Evolutionary conservation across 2,329 filamentous ascomycete genomes (phyloP).

Genomic region (Stachybotrys elegans): DNA sequence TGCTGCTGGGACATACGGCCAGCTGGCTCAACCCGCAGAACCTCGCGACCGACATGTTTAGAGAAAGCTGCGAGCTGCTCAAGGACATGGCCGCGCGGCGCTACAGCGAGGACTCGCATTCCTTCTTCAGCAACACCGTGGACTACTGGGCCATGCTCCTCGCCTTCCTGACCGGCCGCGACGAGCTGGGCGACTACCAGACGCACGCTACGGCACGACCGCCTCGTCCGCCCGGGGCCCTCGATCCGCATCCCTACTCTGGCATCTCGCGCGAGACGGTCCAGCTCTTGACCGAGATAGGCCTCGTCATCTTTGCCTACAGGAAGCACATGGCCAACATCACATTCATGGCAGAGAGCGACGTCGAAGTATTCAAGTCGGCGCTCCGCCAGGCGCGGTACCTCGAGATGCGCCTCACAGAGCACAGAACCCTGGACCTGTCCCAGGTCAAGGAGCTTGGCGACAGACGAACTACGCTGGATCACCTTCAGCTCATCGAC

Average conservation of each 20-base stretch:
- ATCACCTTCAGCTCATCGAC: conserved; percentile 12
- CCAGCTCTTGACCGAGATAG: conserved; percentile 10
- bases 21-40: conserved; percentile 15
- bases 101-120: not conserved
- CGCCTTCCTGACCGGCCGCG: conserved; percentile 13
- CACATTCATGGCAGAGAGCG: conserved; percentile 12
- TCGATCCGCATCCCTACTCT: conserved; percentile 13
- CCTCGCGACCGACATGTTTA: conserved; percentile 13
- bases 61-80: conserved; percentile 6
- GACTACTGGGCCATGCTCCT: conserved; percentile 19
- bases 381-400: conserved; percentile 9
- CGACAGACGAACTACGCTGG: conserved; percentile 9
- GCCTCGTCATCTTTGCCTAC: conserved; percentile 13
- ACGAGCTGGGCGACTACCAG: conserved; percentile 8
- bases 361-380: conserved; percentile 11
- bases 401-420: conserved; percentile 10
- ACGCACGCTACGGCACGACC: not conserved
- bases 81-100: conserved; percentile 1
- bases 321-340: conserved; percentile 11
- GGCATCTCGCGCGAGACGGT: conserved; percentile 12
- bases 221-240: not conserved
- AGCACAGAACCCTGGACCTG: conserved; percentile 5
- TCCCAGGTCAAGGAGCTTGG: conserved; percentile 11
- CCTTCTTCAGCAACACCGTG: conserved; percentile 14
- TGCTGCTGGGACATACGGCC: conserved; percentile 13